phyloP scores from a whole-genome alignment of 2,329 filamentous ascomycete genomes.

The Simplicillium sp. region DNA sequence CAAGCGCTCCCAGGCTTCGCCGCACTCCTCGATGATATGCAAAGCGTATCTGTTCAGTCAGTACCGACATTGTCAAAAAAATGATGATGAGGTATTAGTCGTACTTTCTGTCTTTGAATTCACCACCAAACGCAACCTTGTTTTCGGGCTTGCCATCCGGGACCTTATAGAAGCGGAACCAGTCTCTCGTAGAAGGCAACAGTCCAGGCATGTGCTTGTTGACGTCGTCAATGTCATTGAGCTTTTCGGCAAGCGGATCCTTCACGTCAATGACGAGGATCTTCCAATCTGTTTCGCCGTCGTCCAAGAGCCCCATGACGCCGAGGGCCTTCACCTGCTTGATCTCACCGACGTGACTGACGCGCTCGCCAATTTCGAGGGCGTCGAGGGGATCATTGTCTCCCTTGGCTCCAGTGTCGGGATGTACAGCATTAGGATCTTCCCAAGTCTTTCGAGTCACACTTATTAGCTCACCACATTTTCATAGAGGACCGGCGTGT shows the following conservation, averaged over 20 bases:
- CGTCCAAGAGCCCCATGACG: constrained; percentile 12
- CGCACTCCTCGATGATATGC: constrained; percentile 91
- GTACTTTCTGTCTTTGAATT: no score
- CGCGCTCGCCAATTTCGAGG: constrained; percentile 14
- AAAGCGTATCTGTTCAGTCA: constrained; percentile 63
- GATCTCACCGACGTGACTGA: constrained; percentile 13
- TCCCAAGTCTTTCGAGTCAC: constrained; percentile 14
- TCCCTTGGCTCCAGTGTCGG: constrained; percentile 11
- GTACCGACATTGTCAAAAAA: constrained; percentile 5
- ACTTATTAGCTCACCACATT: no score
- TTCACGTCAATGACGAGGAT: constrained; percentile 13
- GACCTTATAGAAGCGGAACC: no score
- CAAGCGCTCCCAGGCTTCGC: constrained; percentile 93
- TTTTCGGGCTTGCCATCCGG: no score
- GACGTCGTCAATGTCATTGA: background rate
- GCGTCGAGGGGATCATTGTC: constrained; percentile 17
- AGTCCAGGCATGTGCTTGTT: no score
- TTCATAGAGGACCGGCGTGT: constrained; percentile 10
- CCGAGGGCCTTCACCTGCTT: constrained; percentile 16
- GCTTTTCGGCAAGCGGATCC: constrained; percentile 8
- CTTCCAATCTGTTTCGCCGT: constrained; percentile 14
- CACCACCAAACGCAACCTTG: no score
- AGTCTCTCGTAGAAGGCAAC: no score
- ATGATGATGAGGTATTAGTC: no score
- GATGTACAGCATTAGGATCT: constrained; percentile 13